Evolutionary conservation across 2,329 filamentous ascomycete species (phyloP).

Genomic region (Fonsecaea multimorphosa): DNA sequence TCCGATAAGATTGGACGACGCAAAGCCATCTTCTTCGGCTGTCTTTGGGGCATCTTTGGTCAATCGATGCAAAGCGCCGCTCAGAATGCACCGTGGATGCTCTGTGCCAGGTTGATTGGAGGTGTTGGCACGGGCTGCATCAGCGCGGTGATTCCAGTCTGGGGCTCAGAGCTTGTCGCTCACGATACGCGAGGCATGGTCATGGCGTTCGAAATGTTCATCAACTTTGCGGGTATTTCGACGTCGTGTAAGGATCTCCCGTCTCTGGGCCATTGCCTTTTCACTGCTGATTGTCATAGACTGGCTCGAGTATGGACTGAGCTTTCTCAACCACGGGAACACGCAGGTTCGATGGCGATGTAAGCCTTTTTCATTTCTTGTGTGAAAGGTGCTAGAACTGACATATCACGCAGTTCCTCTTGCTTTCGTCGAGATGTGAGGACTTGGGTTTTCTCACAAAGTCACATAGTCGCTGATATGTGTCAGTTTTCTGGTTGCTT

Average conservation of each 20-base stretch:
- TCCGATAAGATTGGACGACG: slow-evolving; percentile 69
- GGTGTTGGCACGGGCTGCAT: slow-evolving; percentile 72
- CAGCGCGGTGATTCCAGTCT: slow-evolving; percentile 73
- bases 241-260: background rate
- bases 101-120: slow-evolving; percentile 66
- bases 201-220: slow-evolving; percentile 11
- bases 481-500: slow-evolving; percentile 3
- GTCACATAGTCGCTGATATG: background rate
- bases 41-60: slow-evolving; percentile 65
- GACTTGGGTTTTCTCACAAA: background rate
- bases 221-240: slow-evolving; percentile 7
- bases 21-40: slow-evolving; percentile 66
- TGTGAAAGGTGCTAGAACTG: background rate
- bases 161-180: slow-evolving; percentile 72
- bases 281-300: slow-evolving; percentile 2
- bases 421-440: background rate
- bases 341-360: slow-evolving; percentile 7
- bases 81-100: slow-evolving; percentile 71
- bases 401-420: background rate
- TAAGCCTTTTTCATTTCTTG: background rate
- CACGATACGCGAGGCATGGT: slow-evolving; percentile 66
- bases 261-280: background rate
- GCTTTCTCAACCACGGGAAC: slow-evolving; percentile 1
- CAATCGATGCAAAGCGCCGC: slow-evolving; percentile 70
- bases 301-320: slow-evolving; percentile 9